Evolutionary conservation across 2,329 filamentous ascomycete genomes (phyloP), one percentile per base, ranked within the genome.

Genomic region (Madurella mycetomatis): DNA sequence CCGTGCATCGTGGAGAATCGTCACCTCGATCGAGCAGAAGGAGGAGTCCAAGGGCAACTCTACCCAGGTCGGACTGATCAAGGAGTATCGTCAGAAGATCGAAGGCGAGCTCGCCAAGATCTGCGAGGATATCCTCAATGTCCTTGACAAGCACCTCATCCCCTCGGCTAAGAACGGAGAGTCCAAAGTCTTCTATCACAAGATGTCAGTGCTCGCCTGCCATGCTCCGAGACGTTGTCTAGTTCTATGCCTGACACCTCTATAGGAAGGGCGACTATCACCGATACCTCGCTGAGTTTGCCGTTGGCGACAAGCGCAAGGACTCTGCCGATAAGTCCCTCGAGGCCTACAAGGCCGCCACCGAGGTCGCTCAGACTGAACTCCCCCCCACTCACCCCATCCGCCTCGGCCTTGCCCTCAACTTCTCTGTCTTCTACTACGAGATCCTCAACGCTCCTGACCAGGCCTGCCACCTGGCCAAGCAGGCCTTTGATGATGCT

Each of bases 101-200:
- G 92, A 97, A 85, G 81, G 82, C 69, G 92, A 97, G 81, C 87
- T 97, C 57, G 91, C 88, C 74, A 94, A 95, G 82, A 94, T 97
- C 80, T 96, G 92, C 80, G 88, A 96, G 73, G 92, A 97, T 72
- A 94, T 97, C 72, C 87, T 97, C 62, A 88, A 95, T 67, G 92
- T 96, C 67, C 85, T 97, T 55, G 91, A 96, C 79, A 77, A 92
- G 78, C 88, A 92, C 80, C 82, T 97, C 70, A 96, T 97, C 69
- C 89, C 90, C 67, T 94, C 89, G 67, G 92, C 92, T 66, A 87
- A 94, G 82, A 90, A 85, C 69, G 92, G 92, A 76, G 92, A 97
- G 82, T 96, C 91, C 69, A 96, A 96, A 86, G 92, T 97, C 68
- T 97, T 97, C 81, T 96, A 96, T 81, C 92, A 97, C 88, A 97